Evolutionary conservation across 2,329 filamentous ascomycete species (phyloP).

Genomic region (Penicillium decumbens): DNA sequence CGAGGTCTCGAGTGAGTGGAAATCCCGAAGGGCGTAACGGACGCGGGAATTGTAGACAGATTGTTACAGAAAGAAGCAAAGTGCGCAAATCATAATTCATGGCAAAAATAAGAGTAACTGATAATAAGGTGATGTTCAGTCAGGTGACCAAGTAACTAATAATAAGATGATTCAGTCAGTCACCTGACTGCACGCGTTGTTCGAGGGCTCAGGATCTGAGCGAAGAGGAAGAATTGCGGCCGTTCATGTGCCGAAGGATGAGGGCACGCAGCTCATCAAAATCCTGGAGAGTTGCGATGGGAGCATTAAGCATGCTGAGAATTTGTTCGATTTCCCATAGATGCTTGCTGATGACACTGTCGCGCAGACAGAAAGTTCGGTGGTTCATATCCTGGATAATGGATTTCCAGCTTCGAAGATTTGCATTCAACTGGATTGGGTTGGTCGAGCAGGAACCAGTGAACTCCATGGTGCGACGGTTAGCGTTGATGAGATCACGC

Average conservation of each 20-base stretch:
- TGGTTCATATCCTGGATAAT: slow-evolving; percentile 47
- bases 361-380: slow-evolving; percentile 49
- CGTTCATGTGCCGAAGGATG: not conserved
- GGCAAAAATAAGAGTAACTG: too few species aligned
- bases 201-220: not conserved
- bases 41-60: not conserved
- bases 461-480: slow-evolving; percentile 46
- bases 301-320: slow-evolving; percentile 48
- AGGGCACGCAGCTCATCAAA: slow-evolving; percentile 33
- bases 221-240: not conserved
- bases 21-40: not conserved
- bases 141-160: too few species aligned
- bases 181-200: not conserved
- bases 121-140: too few species aligned
- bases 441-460: slow-evolving; percentile 42
- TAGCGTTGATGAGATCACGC: slow-evolving; percentile 44
- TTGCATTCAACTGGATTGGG: slow-evolving; percentile 41
- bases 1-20: not conserved
- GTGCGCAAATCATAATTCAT: too few species aligned
- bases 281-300: slow-evolving; percentile 34
- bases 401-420: slow-evolving; percentile 48
- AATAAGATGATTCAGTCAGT: too few species aligned
- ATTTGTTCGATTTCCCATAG: slow-evolving; percentile 48
- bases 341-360: slow-evolving; percentile 48
- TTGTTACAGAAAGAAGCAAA: too few species aligned